A percentile compares a stretch with the other conserved stretches of the same genome.
Conservation (phyloP, 441 rosid species). For the Aleurites moluccanus region DNA sequence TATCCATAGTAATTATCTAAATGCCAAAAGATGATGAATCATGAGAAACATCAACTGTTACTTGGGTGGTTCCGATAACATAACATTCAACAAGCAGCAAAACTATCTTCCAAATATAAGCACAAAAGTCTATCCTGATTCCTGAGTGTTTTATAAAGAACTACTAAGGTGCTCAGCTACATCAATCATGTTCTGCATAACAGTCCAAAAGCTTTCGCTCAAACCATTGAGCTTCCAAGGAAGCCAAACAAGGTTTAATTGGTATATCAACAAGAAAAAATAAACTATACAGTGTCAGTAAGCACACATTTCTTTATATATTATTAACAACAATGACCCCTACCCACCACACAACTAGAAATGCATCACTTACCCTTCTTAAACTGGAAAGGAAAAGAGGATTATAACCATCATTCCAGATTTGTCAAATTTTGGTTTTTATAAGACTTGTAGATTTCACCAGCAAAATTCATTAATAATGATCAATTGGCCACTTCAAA, state of each 20-base stretch:
- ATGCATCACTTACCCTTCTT: not conserved
- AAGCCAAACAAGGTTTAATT: not conserved
- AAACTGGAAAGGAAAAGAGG: not conserved
- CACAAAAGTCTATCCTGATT: not conserved
- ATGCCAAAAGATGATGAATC: not conserved
- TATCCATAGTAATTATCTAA: not conserved
- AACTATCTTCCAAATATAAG: not conserved
- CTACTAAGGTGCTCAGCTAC: not conserved
- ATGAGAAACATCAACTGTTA: not conserved
- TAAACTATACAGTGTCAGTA: not conserved
- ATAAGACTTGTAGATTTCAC: not conserved
- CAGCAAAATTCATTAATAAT: not conserved
- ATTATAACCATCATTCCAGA: not conserved
- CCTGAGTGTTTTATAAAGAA: not conserved
- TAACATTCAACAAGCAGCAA: not conserved
- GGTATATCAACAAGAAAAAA: not conserved
- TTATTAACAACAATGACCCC: not conserved
- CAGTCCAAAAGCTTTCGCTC: not conserved
- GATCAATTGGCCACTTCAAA: not conserved
- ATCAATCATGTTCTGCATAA: not conserved
- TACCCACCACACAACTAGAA: not conserved
- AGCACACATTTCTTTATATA: too few relatives aligned
- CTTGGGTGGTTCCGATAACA: not conserved
- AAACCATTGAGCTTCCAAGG: not conserved
- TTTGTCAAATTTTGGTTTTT: not conserved